Percentiles rank a stretch among this genome's conserved stretches.
Conservation (phyloP, 345 rosid genomes). For the Cardamine occulta region DNA sequence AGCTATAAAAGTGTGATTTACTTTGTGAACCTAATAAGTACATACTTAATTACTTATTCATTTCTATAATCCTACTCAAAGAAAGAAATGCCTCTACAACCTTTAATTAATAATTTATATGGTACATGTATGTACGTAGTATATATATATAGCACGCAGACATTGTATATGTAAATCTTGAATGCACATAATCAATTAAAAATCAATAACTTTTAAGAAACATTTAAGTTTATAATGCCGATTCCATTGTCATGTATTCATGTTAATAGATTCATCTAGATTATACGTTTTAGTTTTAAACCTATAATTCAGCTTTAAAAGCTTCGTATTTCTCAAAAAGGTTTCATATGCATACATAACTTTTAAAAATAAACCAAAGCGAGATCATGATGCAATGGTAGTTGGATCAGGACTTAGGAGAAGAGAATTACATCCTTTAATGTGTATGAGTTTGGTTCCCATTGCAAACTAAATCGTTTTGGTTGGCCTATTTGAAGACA, state of each 20-base stretch:
- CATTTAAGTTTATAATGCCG: neutral
- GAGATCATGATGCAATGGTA: neutral
- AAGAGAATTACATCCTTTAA: neutral
- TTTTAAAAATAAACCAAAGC: neutral
- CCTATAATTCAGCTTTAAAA: constrained; percentile 30
- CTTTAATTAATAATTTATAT: neutral
- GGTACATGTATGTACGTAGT: neutral
- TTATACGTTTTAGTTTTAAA: constrained; percentile 5
- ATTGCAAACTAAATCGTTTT: neutral
- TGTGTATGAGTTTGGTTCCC: neutral
- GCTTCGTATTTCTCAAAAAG: constrained; percentile 25
- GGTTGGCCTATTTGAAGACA: neutral
- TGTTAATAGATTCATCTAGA: neutral
- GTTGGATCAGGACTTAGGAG: neutral
- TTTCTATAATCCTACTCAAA: neutral
- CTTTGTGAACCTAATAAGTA: neutral
- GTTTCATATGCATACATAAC: constrained; percentile 9
- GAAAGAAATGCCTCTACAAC: constrained; percentile 1
- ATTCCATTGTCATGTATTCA: constrained; percentile 13
- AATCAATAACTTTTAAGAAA: neutral
- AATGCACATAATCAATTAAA: neutral
- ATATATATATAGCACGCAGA: neutral
- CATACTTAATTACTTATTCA: neutral
- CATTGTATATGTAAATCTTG: neutral
- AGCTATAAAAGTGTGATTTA: neutral